Evolutionary conservation across 495 filamentous ascomycete species (phyloP).

Genomic region (Tuber umbilicatum): DNA sequence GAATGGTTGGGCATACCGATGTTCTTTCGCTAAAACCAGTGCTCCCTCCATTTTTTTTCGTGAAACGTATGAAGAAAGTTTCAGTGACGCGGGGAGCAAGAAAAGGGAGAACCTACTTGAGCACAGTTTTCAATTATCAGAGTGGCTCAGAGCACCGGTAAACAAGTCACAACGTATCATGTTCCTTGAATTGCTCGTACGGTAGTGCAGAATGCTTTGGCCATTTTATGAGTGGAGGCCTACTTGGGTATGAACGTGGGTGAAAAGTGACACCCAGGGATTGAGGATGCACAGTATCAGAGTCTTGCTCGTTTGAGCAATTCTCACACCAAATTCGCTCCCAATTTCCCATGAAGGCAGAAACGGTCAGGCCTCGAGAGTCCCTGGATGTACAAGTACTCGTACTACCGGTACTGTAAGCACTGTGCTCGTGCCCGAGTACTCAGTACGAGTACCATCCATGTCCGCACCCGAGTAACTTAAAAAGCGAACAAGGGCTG

Average conservation of each 20-base stretch:
- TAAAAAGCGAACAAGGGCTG: not conserved
- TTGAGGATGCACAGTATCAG: not conserved
- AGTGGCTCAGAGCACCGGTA: not conserved
- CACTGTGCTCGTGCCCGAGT: too few species aligned
- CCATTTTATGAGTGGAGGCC: slow-evolving; percentile 14
- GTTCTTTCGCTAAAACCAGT: slow-evolving; percentile 15
- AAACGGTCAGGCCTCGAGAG: not conserved
- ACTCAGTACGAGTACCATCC: not conserved
- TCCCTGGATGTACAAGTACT: not conserved
- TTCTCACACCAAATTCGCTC: not conserved
- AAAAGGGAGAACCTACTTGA: not conserved
- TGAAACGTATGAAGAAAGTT: slow-evolving; percentile 4
- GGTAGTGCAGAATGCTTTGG: slow-evolving; percentile 18
- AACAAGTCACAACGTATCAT: slow-evolving; percentile 10
- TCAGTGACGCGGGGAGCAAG: not conserved
- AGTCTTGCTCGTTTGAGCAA: not conserved
- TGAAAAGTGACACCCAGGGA: not conserved
- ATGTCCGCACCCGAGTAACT: not conserved
- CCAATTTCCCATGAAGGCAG: not conserved
- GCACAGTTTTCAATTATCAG: not conserved
- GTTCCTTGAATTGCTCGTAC: not conserved
- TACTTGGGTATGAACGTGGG: not conserved
- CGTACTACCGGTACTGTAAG: not conserved
- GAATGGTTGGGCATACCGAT: slow-evolving; percentile 12
- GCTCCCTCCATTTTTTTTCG: not conserved